Base-by-base conservation (phyloP, 805 yeast species). In the Isabelozyma heimii region DNA sequence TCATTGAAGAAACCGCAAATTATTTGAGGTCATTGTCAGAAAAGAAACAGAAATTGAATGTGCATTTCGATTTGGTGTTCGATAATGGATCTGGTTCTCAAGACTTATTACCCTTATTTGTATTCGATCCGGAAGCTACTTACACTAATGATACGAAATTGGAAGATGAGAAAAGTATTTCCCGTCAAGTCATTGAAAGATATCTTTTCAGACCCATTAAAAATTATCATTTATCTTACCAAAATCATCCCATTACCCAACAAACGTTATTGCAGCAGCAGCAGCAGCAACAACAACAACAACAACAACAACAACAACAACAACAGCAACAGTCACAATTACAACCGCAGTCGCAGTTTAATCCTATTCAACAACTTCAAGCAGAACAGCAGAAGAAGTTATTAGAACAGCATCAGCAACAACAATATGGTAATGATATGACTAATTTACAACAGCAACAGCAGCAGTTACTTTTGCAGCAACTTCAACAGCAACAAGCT, bases 1-100 rank as follows among this genome's bases (percentile, higher is more conserved):
- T 80, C 51, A 66, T 81, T 51, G 83, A 79, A 43, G 76, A 76
- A 37, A 72, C 80, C 20, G 61, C 80, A 27, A 69, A 72, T 24
- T 61, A 67, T 26, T 67, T 83, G 53, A 70, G 59, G 59, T 66
- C 54, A 16, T 65, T 67, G 55, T 66, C 69, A 24, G 70, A 62
- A 44, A 65, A 63, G 40, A 66, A 61, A 45, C 73, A 73, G 48
- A 66, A 71, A 45, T 66, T 82, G 52, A 69, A 71, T 45, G 66
- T 73, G 33, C 65, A 63, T 42, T 72, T 73, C 50, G 60, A 59
- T 45, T 54, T 54, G 41, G 49, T 63, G 43, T 52, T 59, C 8
- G 55, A 54, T 20, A 43, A 50, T 8, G 37, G 54, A 1, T 45
- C 52, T 8, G 47, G 53, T 9, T 14, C 15, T 13, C 24, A 5